phyloP scores from a whole-genome alignment of 1,139 yeast species.

The Pneumocystis sp. region DNA sequence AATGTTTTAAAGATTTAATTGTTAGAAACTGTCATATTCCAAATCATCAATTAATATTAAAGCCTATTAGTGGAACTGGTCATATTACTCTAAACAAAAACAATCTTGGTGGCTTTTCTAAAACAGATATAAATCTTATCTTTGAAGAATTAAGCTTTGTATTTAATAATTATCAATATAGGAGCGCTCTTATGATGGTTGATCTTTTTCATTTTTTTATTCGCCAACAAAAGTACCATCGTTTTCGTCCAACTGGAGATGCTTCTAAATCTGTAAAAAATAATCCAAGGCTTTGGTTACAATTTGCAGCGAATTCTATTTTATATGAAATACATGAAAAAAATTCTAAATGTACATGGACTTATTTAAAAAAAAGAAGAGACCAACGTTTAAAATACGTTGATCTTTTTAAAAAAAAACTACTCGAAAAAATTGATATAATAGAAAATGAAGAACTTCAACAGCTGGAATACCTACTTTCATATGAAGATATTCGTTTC shows the following conservation, averaged over 20 bases:
- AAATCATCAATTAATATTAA: constrained; percentile 47
- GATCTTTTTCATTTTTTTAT: constrained; percentile 68
- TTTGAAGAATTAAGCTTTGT: constrained; percentile 82
- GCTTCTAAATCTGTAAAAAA: constrained; percentile 34
- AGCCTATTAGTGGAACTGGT: constrained; percentile 85
- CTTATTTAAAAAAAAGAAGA: constrained; percentile 50
- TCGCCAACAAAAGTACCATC: constrained; percentile 61
- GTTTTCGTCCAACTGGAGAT: constrained; percentile 43
- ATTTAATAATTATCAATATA: constrained; percentile 71
- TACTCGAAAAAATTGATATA: constrained; percentile 19
- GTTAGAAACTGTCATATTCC: constrained; percentile 18
- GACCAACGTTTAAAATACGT: constrained; percentile 59
- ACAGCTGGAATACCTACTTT: constrained; percentile 42
- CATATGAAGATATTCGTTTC: constrained; percentile 68
- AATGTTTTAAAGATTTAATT: constrained; percentile 18
- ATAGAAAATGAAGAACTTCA: constrained; percentile 32
- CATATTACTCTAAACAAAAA: constrained; percentile 72
- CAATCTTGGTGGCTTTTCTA: constrained; percentile 24
- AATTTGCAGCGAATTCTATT: constrained; percentile 61
- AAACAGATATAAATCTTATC: constrained; percentile 42
- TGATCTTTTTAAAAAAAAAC: constrained; percentile 49
- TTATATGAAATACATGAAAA: constrained; percentile 66
- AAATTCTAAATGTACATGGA: constrained; percentile 84
- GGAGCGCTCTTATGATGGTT: constrained; percentile 66
- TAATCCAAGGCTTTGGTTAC: constrained; percentile 68